phyloP scores from a whole-genome alignment of 768 basidiomycete genomes.

The Austroboletus festivus region DNA sequence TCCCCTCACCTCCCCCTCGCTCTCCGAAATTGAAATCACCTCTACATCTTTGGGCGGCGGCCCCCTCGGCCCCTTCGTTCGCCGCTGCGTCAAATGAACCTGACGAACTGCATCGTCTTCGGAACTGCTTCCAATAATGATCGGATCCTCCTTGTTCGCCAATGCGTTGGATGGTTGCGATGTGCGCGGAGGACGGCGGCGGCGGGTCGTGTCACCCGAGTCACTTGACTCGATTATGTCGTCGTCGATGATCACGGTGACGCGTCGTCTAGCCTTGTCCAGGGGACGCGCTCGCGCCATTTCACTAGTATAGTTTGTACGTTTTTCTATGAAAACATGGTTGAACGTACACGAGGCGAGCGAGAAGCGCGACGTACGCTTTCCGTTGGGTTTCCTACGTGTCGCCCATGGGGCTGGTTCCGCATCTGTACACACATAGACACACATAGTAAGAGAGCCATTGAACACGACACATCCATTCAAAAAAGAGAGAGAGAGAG shows the following conservation, averaged over 20 bases:
- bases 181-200: conserved; percentile 1
- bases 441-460: background rate
- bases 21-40: conserved; percentile 31
- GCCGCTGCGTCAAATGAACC: background rate
- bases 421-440: background rate
- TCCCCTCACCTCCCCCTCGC: conserved; percentile 13
- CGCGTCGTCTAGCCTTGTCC: conserved; percentile 6
- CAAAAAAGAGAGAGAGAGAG: background rate
- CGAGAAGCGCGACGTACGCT: conserved; percentile 7
- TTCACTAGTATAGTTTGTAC: conserved; percentile 4
- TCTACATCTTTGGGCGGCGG: conserved; percentile 17
- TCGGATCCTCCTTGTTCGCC: conserved; percentile 11
- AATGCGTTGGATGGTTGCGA: background rate
- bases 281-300: conserved; percentile 12
- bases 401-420: no score
- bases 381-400: conserved; percentile 12
- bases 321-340: conserved; percentile 9
- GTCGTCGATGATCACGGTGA: background rate
- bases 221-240: conserved; percentile 23
- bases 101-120: conserved; percentile 4
- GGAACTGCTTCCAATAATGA: conserved; percentile 26
- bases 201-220: conserved; percentile 16
- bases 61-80: background rate
- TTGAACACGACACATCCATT: no score
- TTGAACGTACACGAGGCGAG: background rate